These are phyloP conservation scores for Fraxinus sp. DNA, from an alignment of 305 asterid genomes.

Conservation along the genomic window DNA sequence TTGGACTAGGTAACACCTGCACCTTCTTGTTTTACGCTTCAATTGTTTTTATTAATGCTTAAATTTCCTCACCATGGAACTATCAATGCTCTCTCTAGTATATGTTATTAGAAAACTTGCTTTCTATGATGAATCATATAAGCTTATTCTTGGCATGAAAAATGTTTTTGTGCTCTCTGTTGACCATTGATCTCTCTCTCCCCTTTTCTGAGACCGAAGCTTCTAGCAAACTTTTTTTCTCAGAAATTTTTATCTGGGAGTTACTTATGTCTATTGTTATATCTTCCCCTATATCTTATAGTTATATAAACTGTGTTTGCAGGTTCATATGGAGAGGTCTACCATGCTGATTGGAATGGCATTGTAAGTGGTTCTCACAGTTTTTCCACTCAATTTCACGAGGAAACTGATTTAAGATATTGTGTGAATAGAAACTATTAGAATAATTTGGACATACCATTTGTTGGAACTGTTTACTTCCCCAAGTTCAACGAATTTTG, in stretches of 20 bases:
- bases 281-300: slow-evolving; percentile 7
- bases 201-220: slow-evolving; percentile 11
- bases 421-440: not conserved
- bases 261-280: slow-evolving; percentile 15
- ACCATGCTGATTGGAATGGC: slow-evolving; percentile 99
- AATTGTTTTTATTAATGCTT: slow-evolving; percentile 14
- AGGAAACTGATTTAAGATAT: slow-evolving; percentile 2
- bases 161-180: slow-evolving; percentile 1
- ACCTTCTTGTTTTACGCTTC: slow-evolving; percentile 9
- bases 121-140: slow-evolving; percentile 6
- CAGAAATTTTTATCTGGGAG: not conserved
- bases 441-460: slow-evolving; percentile 3
- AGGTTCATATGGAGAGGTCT: slow-evolving; percentile 99
- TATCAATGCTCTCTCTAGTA: slow-evolving; percentile 10
- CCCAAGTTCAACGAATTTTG: not conserved
- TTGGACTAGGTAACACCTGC: slow-evolving; percentile 81
- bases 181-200: slow-evolving; percentile 19
- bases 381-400: slow-evolving; percentile 22
- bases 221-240: not conserved
- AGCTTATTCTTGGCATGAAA: slow-evolving; percentile 10
- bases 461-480: not conserved
- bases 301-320: slow-evolving; percentile 28
- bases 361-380: slow-evolving; percentile 62
- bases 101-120: slow-evolving; percentile 1
- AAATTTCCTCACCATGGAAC: slow-evolving; percentile 11